Conservation (phyloP, 2,329 filamentous ascomycete species). For the Aspergillus sp. region DNA sequence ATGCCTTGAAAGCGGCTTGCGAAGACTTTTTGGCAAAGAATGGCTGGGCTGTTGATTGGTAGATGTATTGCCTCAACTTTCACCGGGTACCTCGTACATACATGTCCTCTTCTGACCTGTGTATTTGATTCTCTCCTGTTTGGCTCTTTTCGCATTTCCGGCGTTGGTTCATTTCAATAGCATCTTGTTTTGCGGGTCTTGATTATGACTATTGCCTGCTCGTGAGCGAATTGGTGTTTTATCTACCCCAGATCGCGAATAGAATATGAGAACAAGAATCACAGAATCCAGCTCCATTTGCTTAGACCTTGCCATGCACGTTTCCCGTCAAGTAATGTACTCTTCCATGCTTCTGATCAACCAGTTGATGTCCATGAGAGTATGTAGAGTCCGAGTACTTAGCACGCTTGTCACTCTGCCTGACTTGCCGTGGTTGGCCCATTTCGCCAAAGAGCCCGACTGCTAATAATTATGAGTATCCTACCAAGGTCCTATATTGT, state of each 20-base stretch:
- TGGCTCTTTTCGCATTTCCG: slow-evolving; percentile 6
- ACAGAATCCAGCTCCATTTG: too few species aligned
- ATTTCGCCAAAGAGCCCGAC: too few species aligned
- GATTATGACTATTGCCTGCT: not conserved
- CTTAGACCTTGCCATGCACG: too few species aligned
- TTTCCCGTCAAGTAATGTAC: too few species aligned
- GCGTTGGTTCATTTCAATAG: slow-evolving; percentile 5
- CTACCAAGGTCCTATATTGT: too few species aligned
- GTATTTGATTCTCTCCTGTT: not conserved
- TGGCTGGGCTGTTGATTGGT: slow-evolving; percentile 93
- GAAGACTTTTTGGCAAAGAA: slow-evolving; percentile 83
- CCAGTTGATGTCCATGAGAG: too few species aligned
- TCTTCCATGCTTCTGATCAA: too few species aligned
- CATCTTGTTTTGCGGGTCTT: not conserved
- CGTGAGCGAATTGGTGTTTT: not conserved
- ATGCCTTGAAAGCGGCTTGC: slow-evolving; percentile 77
- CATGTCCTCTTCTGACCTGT: slow-evolving; percentile 11
- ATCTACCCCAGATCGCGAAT: not conserved
- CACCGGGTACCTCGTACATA: not conserved
- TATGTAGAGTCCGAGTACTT: too few species aligned
- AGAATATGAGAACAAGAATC: too few species aligned
- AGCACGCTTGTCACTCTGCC: too few species aligned
- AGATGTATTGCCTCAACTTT: slow-evolving; percentile 8
- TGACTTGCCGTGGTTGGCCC: too few species aligned
- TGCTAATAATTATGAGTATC: too few species aligned